phyloP scores from a whole-genome alignment of 2,329 filamentous ascomycete species.

The Scedosporium apiospermum region DNA sequence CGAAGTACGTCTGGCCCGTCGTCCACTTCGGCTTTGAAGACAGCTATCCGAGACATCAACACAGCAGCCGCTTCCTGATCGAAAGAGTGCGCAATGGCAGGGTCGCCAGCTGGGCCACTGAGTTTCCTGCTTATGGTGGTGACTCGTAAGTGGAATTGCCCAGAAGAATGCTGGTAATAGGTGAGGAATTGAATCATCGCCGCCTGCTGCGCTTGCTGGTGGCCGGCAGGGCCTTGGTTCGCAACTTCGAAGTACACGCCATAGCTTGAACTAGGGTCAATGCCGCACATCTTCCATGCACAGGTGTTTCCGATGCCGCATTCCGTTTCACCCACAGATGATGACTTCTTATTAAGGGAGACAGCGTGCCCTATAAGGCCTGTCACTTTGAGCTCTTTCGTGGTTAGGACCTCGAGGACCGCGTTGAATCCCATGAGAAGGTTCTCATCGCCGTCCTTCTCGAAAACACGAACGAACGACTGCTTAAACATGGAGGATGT shows the following conservation, averaged over 20 bases:
- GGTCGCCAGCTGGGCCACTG: constrained; percentile 88
- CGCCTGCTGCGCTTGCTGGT: constrained; percentile 80
- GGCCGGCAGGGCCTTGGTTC: constrained; percentile 75
- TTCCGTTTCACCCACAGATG: constrained; percentile 93
- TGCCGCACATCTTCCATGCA: constrained; percentile 99
- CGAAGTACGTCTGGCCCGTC: constrained; percentile 96
- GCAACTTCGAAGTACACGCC: constrained; percentile 98
- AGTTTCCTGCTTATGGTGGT: constrained; percentile 88
- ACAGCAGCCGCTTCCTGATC: constrained; percentile 97
- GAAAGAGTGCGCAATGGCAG: constrained; percentile 91
- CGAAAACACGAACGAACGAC: constrained; percentile 92
- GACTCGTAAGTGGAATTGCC: constrained; percentile 90
- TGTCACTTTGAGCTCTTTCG: constrained; percentile 96
- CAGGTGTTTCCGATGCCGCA: constrained; percentile 98
- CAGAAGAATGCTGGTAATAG: constrained; percentile 95
- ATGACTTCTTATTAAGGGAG: constrained; percentile 95
- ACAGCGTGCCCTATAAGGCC: constrained; percentile 94
- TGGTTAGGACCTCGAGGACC: constrained; percentile 88
- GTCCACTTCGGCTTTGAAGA: constrained; percentile 97
- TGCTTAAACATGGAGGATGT: constrained; percentile 99
- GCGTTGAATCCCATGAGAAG: constrained; percentile 98
- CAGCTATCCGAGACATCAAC: constrained; percentile 97
- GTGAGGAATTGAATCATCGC: constrained; percentile 98
- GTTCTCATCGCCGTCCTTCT: constrained; percentile 92
- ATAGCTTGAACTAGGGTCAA: constrained; percentile 88